Evolutionary conservation across 2,329 filamentous ascomycete species (phyloP), one percentile per base, ranked within the genome.

Genomic region (Cercospora zeae-maydis): DNA sequence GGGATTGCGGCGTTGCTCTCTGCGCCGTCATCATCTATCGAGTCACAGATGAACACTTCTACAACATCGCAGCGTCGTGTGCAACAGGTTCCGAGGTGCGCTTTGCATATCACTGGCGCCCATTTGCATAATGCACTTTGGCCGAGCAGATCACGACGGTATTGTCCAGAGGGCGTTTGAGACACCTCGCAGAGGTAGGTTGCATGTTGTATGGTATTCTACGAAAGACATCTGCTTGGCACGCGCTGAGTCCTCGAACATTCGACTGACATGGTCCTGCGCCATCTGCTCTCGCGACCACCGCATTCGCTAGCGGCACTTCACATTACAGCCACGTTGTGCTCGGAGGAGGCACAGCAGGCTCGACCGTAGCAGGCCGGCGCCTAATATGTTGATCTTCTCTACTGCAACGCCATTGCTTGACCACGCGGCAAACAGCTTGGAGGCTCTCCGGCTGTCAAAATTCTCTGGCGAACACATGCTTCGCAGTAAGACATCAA

Each of bases 281-380:
- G 16, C 1, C 31, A 14, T 34, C n/a, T 53, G 30, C 27, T 53
- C 4, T 34, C 31, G 31, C 30, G 27, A 2, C 27, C 49, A 34
- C 27, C 19, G 49, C 49, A 13, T 6, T 30, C 16, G 36, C 34
- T n/a, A 45, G 59, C 60, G 27, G 61, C 31, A 21, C 47, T 5
- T 59, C 21, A 42, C 37, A 59, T 45, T 59, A 59, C 19, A 16
- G n/a, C n/a, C n/a, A n/a, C n/a, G n/a, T 59, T 14, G 24, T 59
- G 19, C 13, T 59, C 8, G 57, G 57, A 11, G 54, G 54, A 39
- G 57, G 57, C 11, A 68, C 67, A 9, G 70, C 72, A 24, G 70
- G 71, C 10, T 67, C 70, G n/a, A 69, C 69, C 3, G 54, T 74
- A 8, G 70, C 72, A n/a, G n/a, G n/a, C n/a, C n/a, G n/a, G n/a